Base-by-base conservation (phyloP, 2,329 filamentous ascomycete genomes). In the Calycina marina region DNA sequence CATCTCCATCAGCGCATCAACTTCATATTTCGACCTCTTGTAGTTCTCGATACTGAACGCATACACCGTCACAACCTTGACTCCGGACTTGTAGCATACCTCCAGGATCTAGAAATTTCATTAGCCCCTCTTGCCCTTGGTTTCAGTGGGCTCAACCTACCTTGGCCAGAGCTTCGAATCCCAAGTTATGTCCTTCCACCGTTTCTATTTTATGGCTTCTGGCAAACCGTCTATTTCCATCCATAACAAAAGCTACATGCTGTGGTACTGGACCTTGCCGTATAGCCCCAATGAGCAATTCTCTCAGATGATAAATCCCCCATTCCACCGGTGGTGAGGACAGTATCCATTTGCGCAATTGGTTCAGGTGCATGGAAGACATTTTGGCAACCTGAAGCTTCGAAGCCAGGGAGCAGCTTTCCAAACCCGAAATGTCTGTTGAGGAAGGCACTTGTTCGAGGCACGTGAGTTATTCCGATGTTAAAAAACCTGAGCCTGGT, bases 41-140 rank as follows among this genome's bases (percentile, higher is more conserved):
- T 93, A 98, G 61, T 98, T 98, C 59, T 98, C 90, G 50, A 98
- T 94, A 52, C 84, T 93, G 60, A 98, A 98, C 11, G 90, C 90
- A 56, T 96, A 98, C 41, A 98, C 85, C 4, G 90, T 96, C 24
- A 98, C 88, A 6, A 93, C 84, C 56, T 90, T 88, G 41, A 98
- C 88, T 34, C 90, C 90, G 37, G 81, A 85, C 55, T 93, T 94
- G 65, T 96, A 98, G 67, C 90, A 96, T 34, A 98, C 82, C 58
- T 98, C 90, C 38, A 98, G 75, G 32, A 96, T 84, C 79, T 82
- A 45, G 20, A 4, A 8, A 22, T 15, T 3, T 9, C 3, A 26
- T 52, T 30, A 51, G 26, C 25, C 37, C 4, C 37, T 9, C 27
- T 18, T n/a, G 8, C 24, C 31, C 18, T 8, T 18, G 2, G 15